Percentiles rank a stretch among this genome's conserved stretches.
phyloP scores from a whole-genome alignment of 163 green algal genomes.

The Trebouxia gelatinosa region DNA sequence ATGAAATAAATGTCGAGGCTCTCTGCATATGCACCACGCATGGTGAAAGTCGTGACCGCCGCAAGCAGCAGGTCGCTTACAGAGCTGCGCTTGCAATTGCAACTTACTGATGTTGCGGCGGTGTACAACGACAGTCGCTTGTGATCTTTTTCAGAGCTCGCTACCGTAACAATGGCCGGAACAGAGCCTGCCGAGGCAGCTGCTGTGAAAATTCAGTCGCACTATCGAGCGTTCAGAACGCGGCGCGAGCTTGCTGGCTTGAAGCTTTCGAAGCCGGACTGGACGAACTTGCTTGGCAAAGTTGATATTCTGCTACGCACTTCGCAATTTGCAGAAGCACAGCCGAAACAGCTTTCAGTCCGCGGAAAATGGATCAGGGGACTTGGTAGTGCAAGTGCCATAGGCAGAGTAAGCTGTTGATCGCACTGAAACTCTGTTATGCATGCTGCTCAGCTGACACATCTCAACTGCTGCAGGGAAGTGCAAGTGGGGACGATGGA shows the following conservation, averaged over 20 bases:
- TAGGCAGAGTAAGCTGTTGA: slow-evolving; percentile 8
- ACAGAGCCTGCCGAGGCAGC: neutral
- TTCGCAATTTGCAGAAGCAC: slow-evolving; percentile 9
- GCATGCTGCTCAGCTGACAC: neutral
- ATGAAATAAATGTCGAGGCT: too few relatives aligned
- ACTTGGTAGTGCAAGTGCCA: neutral
- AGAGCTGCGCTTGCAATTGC: too few relatives aligned
- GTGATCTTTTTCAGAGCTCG: too few relatives aligned
- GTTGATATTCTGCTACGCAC: slow-evolving; percentile 1
- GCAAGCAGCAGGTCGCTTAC: too few relatives aligned
- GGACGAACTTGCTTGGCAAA: neutral
- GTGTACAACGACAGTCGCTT: too few relatives aligned
- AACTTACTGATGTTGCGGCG: too few relatives aligned
- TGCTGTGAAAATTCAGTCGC: neutral
- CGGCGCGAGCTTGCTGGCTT: neutral
- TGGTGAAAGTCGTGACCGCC: too few relatives aligned
- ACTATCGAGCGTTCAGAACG: neutral
- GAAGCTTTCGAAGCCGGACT: neutral
- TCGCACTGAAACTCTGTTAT: too few relatives aligned
- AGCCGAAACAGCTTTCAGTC: neutral
- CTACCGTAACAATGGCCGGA: too few relatives aligned
- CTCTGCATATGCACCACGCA: too few relatives aligned
- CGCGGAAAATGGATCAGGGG: slow-evolving; percentile 22
- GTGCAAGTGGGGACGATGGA: slow-evolving; percentile 14
- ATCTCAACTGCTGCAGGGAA: neutral